Base-by-base conservation (phyloP, 148 eudicot genomes). In the Chenopodium quinoa region DNA sequence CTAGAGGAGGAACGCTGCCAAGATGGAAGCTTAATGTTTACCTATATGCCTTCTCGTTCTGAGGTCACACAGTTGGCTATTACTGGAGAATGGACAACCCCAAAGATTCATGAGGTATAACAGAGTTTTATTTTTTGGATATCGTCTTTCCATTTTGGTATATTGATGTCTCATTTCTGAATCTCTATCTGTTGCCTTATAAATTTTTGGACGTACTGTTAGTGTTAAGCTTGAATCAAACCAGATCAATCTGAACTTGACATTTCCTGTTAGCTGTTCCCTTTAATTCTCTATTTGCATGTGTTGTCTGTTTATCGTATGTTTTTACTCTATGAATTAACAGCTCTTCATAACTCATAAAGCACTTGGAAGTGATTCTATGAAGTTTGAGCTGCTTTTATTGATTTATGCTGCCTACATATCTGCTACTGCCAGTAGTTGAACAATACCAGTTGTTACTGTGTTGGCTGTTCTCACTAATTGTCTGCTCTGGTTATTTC, bases 61-160 rank as follows among this genome's bases (percentile, higher is more conserved):
- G 98, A 94, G 87, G 94, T 96, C 32, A 94, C 97, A 56, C 99
- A 96, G 75, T 82, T 96, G 88, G 88, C 90, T 56, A 79, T 92
- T 75, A 87, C 99, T 1, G 99, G 99, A 80, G 95, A 94, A 82
- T 97, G 98, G 99, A 88, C 97, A 9, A 89, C 95, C 32, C 85
- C 95, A 27, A 92, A 90, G 85, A 89, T 92, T 84, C 91, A 92
- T 8, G 98, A 94, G 97, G 99, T 96, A 91, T 44, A 56, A 5
- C 70, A 64, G 66, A 74, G 48, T 62, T 62, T 34, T 27, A 12
- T 40, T 73, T 37, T 56, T 82, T 11, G 62, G 62, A 47, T 71
- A 22, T 70, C 52, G 9, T 50, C 29, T 44, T 31, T 54, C 50
- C 56, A 37, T 25, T 52, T 66, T 67, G 17, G 20, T 20, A 16